Base-by-base conservation (phyloP, 75 land plant species). In the Sequoiadendron giganteum region DNA sequence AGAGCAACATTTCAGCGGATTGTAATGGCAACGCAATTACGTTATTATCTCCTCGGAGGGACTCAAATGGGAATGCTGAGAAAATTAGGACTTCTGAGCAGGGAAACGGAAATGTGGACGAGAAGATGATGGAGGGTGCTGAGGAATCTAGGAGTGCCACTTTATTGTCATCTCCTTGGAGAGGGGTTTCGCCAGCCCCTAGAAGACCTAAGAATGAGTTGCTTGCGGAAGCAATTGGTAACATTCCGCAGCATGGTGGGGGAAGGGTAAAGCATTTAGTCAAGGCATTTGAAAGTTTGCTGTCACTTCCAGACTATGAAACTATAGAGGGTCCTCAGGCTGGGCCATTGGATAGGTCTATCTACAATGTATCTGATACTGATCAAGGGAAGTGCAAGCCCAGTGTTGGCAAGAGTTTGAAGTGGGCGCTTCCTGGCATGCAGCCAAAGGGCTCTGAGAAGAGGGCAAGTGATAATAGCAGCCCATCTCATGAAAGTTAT, bases 211-310 rank as follows among this genome's bases (percentile, higher is more conserved):
- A 91, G 87, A 93, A 89, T 56, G 89, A 38, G 90, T 48, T 92
- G 89, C 49, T 95, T 88, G 93, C 89, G 39, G 90, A 92, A n/a
- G 93, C 95, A 54, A 55, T 91, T 55, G 88, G 87, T 25, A 89
- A 90, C 52, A 86, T 90, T 2, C 93, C 95, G 14, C 92, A 91
- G 34, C 40, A 85, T 0, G 91, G 93, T 13, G 87, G 85, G 34
- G 96, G 96, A 42, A 89, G 88, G 75, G 97, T 96, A 61, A 90
- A 82, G 91, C 92, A 95, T 86, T 87, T 96, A 89, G 94, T 94
- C 16, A 55, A 90, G 89, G 95, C 95, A 0, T 96, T 96, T 83
- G 97, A 96, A 93, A 92, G 87, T 47, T 86, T 95, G 21, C 48
- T 87, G 54, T 87, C 92, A 3, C 40, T 93, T 18, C 87, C 90